A percentile compares a stretch with the other conserved stretches of the same genome.
Evolutionary conservation across 768 basidiomycete species (phyloP).

Genomic region (Leccinum disarticulatum): DNA sequence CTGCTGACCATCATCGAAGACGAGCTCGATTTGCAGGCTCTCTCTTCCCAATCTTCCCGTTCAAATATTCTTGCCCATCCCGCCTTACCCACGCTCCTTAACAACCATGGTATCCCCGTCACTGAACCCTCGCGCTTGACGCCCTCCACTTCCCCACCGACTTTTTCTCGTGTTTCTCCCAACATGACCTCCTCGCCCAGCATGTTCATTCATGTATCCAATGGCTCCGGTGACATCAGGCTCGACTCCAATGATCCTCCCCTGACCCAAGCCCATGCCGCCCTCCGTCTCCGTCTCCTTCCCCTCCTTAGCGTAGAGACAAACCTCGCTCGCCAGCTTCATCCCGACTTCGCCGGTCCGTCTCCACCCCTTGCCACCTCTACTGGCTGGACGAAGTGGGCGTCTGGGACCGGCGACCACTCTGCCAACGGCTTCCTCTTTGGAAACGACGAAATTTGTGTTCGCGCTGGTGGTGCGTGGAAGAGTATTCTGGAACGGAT

Average conservation of each 20-base stretch:
- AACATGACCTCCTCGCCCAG: background rate
- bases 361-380: constrained; percentile 28
- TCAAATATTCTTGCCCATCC: constrained; percentile 25
- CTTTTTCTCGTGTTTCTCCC: background rate
- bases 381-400: constrained; percentile 28
- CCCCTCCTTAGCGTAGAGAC: constrained; percentile 58
- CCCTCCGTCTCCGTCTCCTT: constrained; percentile 40
- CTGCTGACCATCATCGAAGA: constrained; percentile 54
- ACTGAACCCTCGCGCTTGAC: background rate
- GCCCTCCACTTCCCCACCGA: background rate
- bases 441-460: constrained; percentile 39
- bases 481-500: constrained; percentile 43
- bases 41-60: background rate
- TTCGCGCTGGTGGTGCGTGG: constrained; percentile 61
- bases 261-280: constrained; percentile 20
- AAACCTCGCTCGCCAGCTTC: constrained; percentile 49
- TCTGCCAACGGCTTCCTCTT: background rate
- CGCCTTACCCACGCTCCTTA: constrained; percentile 1
- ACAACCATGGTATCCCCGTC: background rate
- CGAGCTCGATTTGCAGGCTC: constrained; percentile 37
- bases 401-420: constrained; percentile 13
- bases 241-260: constrained; percentile 14
- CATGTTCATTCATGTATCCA: background rate
- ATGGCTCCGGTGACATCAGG: background rate
- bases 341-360: constrained; percentile 38